Evolutionary conservation across 768 basidiomycete genomes (phyloP).

Genomic region (Lactifluus volemus): DNA sequence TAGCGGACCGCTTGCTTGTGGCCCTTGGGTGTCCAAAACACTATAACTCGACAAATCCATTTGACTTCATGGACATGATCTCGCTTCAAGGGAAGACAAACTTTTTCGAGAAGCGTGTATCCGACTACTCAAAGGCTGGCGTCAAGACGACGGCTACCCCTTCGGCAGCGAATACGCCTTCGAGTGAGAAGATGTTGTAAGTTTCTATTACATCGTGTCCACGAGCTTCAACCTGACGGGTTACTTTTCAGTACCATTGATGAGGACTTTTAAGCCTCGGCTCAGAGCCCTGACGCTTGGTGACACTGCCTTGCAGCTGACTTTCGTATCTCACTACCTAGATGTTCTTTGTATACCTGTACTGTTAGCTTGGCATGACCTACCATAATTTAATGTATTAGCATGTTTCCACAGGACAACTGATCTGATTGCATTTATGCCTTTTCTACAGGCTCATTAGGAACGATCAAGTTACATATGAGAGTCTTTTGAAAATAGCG

Average conservation of each 20-base stretch:
- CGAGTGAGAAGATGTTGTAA: slow-evolving; percentile 31
- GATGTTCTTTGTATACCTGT: slow-evolving; percentile 13
- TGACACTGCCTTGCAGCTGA: background rate
- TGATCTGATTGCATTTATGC: background rate
- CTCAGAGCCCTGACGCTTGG: background rate
- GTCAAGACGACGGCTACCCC: slow-evolving; percentile 26
- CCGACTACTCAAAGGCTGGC: slow-evolving; percentile 67
- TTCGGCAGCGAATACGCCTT: background rate
- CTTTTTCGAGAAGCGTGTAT: slow-evolving; percentile 94
- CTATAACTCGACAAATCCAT: slow-evolving; percentile 73
- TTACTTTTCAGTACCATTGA: slow-evolving; percentile 12
- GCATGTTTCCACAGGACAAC: background rate
- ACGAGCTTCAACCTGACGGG: background rate
- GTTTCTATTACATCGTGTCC: slow-evolving; percentile 16
- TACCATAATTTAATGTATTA: slow-evolving; percentile 15
- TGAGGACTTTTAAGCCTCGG: slow-evolving; percentile 6
- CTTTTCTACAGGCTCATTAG: too few species aligned
- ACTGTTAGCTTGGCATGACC: slow-evolving; percentile 10
- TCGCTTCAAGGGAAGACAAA: slow-evolving; percentile 95
- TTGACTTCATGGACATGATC: slow-evolving; percentile 94
- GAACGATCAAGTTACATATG: background rate
- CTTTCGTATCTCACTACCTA: background rate
- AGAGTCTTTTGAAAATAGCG: background rate
- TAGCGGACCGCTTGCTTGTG: slow-evolving; percentile 81
- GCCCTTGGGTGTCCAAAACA: slow-evolving; percentile 75